These are phyloP conservation scores for Citrullus amarus DNA, from an alignment of 306 rosid genomes.

Conservation along the genomic window DNA sequence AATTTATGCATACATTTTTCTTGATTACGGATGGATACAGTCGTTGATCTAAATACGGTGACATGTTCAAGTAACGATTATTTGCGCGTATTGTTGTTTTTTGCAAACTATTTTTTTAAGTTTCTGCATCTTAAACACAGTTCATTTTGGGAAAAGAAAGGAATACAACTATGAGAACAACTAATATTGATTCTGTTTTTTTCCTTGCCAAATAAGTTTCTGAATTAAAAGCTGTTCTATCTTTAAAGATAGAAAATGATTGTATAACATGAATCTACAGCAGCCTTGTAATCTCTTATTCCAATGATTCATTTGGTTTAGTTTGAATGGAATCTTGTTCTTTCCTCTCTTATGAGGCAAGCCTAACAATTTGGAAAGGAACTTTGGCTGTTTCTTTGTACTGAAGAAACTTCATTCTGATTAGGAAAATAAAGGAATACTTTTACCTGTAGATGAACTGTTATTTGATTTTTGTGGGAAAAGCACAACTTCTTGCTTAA, in stretches of 20 bases:
- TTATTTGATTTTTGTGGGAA: conserved; percentile 3
- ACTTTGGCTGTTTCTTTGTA: conserved; percentile 36
- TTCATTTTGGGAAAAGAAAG: background rate
- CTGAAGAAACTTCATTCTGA: conserved; percentile 22
- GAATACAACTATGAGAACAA: background rate
- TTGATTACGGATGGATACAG: background rate
- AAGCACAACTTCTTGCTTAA: conserved; percentile 10
- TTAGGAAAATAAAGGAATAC: background rate
- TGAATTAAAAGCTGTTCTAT: background rate
- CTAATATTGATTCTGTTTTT: background rate
- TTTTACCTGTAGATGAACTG: background rate
- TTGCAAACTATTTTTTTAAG: background rate
- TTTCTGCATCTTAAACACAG: background rate
- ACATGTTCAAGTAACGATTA: background rate
- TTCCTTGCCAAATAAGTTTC: background rate
- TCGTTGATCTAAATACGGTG: background rate
- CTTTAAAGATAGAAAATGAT: background rate
- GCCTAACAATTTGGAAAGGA: conserved; percentile 34
- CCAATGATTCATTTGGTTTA: background rate
- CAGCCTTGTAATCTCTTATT: background rate
- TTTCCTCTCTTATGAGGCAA: conserved; percentile 29
- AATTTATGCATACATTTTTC: background rate
- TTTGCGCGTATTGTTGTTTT: background rate
- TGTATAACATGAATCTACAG: background rate
- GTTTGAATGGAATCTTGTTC: conserved; percentile 21